These are phyloP conservation scores for Cladosporium sp. DNA, from an alignment of 2,329 filamentous ascomycete genomes.

Conservation along the genomic window DNA sequence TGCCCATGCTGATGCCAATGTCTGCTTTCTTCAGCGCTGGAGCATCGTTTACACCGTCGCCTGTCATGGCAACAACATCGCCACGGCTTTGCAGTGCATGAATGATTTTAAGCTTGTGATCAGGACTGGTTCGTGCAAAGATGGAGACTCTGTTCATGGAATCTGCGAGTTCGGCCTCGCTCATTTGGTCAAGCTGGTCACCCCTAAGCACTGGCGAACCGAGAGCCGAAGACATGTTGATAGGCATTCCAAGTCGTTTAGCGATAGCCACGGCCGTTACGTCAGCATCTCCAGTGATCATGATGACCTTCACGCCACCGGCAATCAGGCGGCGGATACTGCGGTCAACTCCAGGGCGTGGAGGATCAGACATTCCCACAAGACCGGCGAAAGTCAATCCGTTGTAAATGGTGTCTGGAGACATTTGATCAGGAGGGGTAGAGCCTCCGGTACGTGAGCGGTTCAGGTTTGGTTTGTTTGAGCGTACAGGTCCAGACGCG, in stretches of 20 bases:
- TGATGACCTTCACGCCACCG: conserved; percentile 93
- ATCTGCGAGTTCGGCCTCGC: conserved; percentile 72
- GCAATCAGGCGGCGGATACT: conserved; percentile 87
- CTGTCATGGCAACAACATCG: conserved; percentile 98
- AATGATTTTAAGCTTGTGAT: conserved; percentile 98
- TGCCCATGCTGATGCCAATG: conserved; percentile 96
- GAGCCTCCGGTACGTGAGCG: conserved; percentile 31
- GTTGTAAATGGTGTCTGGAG: conserved; percentile 53
- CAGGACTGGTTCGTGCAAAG: conserved; percentile 91
- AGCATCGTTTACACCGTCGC: conserved; percentile 96
- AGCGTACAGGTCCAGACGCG: conserved; percentile 66
- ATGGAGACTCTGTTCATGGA: conserved; percentile 87
- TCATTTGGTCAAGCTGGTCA: conserved; percentile 91
- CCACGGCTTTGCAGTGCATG: conserved; percentile 83
- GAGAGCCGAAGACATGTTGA: conserved; percentile 56
- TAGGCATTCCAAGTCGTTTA: conserved; percentile 88
- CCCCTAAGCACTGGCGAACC: conserved; percentile 74
- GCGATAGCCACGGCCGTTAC: conserved; percentile 92
- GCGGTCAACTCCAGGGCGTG: conserved; percentile 79
- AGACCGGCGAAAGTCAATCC: conserved; percentile 85
- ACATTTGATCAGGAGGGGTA: conserved; percentile 19
- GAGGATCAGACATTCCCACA: conserved; percentile 96
- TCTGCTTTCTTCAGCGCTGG: conserved; percentile 95
- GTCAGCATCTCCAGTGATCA: conserved; percentile 97
- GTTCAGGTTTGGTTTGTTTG: conserved; percentile 20